Conservation (phyloP, 176 grass and related monocot species). For the Olyra latifolia region DNA sequence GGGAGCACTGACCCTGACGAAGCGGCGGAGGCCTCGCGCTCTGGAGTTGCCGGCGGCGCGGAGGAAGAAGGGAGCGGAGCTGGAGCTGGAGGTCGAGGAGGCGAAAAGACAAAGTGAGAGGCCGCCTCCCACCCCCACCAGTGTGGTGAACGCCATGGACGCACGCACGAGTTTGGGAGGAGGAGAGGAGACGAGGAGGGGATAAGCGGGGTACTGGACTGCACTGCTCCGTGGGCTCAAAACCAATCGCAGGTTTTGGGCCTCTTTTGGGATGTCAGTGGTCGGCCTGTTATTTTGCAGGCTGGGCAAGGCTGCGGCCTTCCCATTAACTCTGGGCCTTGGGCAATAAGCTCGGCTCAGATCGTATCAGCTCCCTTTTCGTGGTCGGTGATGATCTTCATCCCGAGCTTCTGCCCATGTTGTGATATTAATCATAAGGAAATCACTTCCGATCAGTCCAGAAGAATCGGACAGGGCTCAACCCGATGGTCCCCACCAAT, state of each 20-base stretch:
- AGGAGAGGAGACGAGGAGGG: not conserved
- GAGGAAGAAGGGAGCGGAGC: not conserved
- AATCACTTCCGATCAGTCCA: too few species aligned
- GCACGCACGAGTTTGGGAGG: not conserved
- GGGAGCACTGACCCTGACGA: constrained; percentile 9
- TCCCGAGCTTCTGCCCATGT: too few species aligned
- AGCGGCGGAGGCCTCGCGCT: not conserved
- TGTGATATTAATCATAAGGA: too few species aligned
- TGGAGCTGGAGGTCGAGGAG: not conserved
- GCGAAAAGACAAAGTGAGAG: not conserved
- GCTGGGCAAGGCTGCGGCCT: too few species aligned
- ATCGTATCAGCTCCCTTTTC: too few species aligned
- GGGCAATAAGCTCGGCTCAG: too few species aligned
- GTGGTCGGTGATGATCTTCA: too few species aligned
- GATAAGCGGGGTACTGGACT: not conserved
- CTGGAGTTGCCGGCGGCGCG: not conserved
- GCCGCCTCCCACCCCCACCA: not conserved
- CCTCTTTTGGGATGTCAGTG: not conserved
- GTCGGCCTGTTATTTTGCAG: not conserved
- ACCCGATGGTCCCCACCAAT: too few species aligned
- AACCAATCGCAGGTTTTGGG: not conserved
- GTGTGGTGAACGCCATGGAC: constrained; percentile 40
- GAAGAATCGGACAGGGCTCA: too few species aligned
- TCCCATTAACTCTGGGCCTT: too few species aligned
- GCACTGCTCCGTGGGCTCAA: not conserved